These are phyloP conservation scores for Xerocomus minutiporus DNA, from an alignment of 1,284 basidiomycete species.

Conservation along the genomic window DNA sequence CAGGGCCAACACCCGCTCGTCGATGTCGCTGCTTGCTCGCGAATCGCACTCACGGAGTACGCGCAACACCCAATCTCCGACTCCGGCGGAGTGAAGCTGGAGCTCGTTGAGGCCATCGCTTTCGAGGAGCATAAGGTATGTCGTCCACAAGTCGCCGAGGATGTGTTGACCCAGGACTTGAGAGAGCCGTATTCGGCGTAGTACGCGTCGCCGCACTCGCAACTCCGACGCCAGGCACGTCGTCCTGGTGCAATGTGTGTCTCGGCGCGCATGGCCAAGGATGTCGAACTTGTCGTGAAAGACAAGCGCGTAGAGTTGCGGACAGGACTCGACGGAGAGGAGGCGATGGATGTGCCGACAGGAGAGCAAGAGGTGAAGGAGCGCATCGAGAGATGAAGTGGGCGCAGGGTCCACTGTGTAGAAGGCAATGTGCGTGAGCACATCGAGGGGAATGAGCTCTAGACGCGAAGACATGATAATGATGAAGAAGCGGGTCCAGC, in stretches of 20 bases:
- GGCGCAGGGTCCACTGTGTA: conserved; percentile 37
- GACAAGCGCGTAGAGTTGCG: conserved; percentile 59
- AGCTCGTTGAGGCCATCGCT: conserved; percentile 41
- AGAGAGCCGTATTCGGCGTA: conserved; percentile 41
- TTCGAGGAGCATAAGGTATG: conserved; percentile 50
- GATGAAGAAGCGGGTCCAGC: conserved; percentile 13
- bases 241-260: conserved; percentile 27
- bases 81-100: conserved; percentile 38
- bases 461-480: conserved; percentile 41
- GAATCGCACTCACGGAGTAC: conserved; percentile 17
- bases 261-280: conserved; percentile 36
- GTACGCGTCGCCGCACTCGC: conserved; percentile 38
- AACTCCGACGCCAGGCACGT: conserved; percentile 47
- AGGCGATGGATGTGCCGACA: conserved; percentile 41
- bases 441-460: conserved; percentile 44
- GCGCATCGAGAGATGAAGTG: conserved; percentile 34
- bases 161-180: conserved; percentile 32
- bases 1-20: conserved; percentile 24
- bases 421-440: conserved; percentile 51
- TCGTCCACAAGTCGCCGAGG: conserved; percentile 46
- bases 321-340: conserved; percentile 42
- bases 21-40: conserved; percentile 3
- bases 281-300: conserved; percentile 55
- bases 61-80: conserved; percentile 34
- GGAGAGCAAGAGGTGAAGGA: conserved; percentile 43